Conservation (phyloP, 2,329 filamentous ascomycete genomes). For the Xylaria sp. region DNA sequence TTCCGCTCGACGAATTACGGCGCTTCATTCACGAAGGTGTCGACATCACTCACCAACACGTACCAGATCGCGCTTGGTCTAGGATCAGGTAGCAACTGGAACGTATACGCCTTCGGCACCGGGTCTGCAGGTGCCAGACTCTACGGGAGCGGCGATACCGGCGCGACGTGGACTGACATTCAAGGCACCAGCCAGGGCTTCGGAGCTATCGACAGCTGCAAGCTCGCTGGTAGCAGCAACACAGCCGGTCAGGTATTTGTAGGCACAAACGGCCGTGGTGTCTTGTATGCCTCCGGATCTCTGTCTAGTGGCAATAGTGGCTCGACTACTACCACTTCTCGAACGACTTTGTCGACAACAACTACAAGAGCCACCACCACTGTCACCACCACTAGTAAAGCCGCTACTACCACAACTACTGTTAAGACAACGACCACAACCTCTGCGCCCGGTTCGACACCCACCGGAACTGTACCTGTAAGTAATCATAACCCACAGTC, state of each 20-base stretch:
- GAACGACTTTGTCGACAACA: conserved; percentile 8
- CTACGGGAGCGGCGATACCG: conserved; percentile 57
- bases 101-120: conserved; percentile 59
- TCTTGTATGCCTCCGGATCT: conserved; percentile 51
- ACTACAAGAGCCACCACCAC: conserved; percentile 12
- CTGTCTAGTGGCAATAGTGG: conserved; percentile 26
- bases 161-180: conserved; percentile 58
- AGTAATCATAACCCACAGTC: background rate
- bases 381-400: conserved; percentile 13
- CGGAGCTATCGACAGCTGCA: conserved; percentile 54
- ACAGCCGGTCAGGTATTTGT: conserved; percentile 59
- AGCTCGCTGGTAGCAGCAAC: conserved; percentile 58
- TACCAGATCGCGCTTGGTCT: conserved; percentile 57
- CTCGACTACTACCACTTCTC: background rate
- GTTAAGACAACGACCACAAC: conserved; percentile 10
- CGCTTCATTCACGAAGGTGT: conserved; percentile 55
- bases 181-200: conserved; percentile 58
- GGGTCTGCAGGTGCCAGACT: conserved; percentile 56
- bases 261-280: conserved; percentile 61
- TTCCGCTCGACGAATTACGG: conserved; percentile 65
- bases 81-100: conserved; percentile 54
- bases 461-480: conserved; percentile 21
- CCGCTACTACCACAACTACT: conserved; percentile 19
- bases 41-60: conserved; percentile 51
- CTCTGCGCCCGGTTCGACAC: conserved; percentile 14